Base-by-base conservation (phyloP, 305 asterid species). In the Fraxinus albicans region DNA sequence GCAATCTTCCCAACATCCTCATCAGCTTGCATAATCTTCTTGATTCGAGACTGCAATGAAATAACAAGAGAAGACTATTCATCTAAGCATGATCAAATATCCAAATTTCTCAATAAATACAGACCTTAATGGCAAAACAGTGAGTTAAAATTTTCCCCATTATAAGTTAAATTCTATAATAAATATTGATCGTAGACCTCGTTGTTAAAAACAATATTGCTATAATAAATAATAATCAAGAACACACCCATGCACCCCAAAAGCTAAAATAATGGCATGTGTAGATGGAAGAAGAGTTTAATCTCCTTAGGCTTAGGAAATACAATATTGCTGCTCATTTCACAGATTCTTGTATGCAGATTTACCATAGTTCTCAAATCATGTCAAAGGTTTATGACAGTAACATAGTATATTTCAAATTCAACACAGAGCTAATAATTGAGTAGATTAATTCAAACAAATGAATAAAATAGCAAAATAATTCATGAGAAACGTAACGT, bases 1-100 rank as follows among this genome's bases (percentile, higher is more conserved):
- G 97, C 97, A 84, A 93, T 93, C 91, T 93, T 93, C 83, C 97
- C 97, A 27, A 93, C 89, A 12, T 93, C 97, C 87, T 93, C 97
- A 85, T 93, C 96, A 34, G 97, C 88, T 88, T 93, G 97, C 97
- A 93, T 93, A 47, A 93, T 93, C 89, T 92, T 93, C 85, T 93
- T 93, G 19, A 92, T 93, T 78, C 97, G 93, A 79, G 91, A 88
- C 97, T 93, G 90, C 83, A 84, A 77, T 79, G 84, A 80, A 58
- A 70, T n/a, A 58, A 72, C 65, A 34, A 63, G 73, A 50, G 6
- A 79, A 55, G 70, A 29, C 36, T 36, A 50, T 17, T 44, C 73
- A 69, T 53, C 79, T 27, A 77, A 23, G 33, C 73, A 63, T 63
- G 25, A 25, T 70, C 27, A 12, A 9, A 40, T 8, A 19, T 10